These are phyloP conservation scores for Talaromyces stipitatus DNA, from an alignment of 495 filamentous ascomycete species.

Conservation along the genomic window DNA sequence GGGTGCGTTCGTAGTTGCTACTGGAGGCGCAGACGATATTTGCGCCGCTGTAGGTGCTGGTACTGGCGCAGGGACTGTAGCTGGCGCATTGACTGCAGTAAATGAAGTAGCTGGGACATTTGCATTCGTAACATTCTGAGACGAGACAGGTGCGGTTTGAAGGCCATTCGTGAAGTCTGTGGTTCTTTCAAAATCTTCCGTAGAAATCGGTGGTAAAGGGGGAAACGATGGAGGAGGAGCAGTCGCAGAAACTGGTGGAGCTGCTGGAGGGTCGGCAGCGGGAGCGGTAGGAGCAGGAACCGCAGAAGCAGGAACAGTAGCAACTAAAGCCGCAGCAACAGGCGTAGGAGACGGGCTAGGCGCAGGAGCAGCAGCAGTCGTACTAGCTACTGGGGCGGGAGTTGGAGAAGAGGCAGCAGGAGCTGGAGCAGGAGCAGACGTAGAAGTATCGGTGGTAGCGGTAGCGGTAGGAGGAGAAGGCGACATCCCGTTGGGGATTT, in stretches of 20 bases:
- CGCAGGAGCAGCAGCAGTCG: not conserved
- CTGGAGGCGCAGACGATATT: not conserved
- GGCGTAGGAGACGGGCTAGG: not conserved
- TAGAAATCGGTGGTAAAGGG: conserved; percentile 1
- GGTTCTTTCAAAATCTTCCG: not conserved
- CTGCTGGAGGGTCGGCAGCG: not conserved
- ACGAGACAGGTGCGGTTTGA: not conserved
- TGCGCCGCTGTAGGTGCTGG: not conserved
- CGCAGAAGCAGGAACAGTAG: not conserved
- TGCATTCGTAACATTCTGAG: not conserved
- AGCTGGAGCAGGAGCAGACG: not conserved
- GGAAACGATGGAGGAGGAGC: not conserved
- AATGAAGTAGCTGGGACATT: not conserved
- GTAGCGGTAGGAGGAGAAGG: not conserved
- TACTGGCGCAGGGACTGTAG: not conserved
- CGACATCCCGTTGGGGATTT: not conserved
- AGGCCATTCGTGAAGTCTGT: not conserved
- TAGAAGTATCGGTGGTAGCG: not conserved
- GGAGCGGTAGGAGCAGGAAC: not conserved
- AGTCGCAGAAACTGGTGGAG: not conserved
- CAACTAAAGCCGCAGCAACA: not conserved
- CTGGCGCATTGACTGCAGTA: not conserved
- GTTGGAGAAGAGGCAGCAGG: not conserved
- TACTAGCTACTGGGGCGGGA: not conserved
- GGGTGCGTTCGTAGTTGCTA: not conserved